These are phyloP conservation scores for Wickerhamiella vanderwaltii DNA, from an alignment of 805 yeast genomes.

Conservation along the genomic window DNA sequence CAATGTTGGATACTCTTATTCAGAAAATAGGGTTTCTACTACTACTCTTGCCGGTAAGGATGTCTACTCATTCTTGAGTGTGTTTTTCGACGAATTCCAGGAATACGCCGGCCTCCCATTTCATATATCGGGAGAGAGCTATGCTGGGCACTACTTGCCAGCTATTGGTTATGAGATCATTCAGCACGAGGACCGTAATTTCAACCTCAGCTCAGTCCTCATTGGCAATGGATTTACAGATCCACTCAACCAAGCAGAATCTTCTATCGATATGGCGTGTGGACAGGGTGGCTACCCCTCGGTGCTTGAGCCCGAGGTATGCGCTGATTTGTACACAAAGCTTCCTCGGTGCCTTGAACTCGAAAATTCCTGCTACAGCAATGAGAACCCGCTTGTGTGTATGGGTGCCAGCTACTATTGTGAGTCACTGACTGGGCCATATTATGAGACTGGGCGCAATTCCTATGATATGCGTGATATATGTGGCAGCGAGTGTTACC, in stretches of 20 bases:
- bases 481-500: conserved; percentile 71
- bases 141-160: conserved; percentile 93
- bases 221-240: conserved; percentile 94
- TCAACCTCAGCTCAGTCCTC: conserved; percentile 65
- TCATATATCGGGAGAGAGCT: conserved; percentile 94
- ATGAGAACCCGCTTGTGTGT: conserved; percentile 70
- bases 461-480: conserved; percentile 80
- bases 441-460: conserved; percentile 77
- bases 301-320: conserved; percentile 68
- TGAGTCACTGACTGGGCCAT: conserved; percentile 67
- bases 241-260: conserved; percentile 65
- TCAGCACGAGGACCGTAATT: conserved; percentile 48
- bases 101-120: conserved; percentile 48
- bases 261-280: conserved; percentile 90
- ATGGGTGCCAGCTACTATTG: conserved; percentile 88
- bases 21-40: conserved; percentile 15
- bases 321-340: conserved; percentile 53
- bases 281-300: conserved; percentile 75
- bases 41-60: conserved; percentile 67
- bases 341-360: conserved; percentile 69
- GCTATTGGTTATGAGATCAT: conserved; percentile 50
- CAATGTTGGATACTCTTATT: conserved; percentile 87
- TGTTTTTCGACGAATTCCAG: conserved; percentile 82
- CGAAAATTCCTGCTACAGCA: conserved; percentile 64
- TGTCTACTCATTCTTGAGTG: conserved; percentile 72